phyloP scores from a whole-genome alignment of 805 yeast genomes.

The Schwanniomyces polymorphus region DNA sequence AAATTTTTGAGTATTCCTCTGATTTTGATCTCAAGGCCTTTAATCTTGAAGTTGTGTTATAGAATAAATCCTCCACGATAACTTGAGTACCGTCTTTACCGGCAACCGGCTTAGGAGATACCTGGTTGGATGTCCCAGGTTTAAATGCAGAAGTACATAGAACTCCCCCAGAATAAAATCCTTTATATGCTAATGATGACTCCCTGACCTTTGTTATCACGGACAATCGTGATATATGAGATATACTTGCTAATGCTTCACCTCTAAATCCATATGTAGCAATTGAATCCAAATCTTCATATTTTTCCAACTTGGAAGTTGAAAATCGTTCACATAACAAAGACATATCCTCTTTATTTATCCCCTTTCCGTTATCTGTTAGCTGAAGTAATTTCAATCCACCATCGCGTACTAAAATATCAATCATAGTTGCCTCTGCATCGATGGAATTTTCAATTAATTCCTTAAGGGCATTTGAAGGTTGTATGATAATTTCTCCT shows the following conservation, averaged over 20 bases:
- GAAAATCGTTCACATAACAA: slow-evolving; percentile 90
- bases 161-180: slow-evolving; percentile 67
- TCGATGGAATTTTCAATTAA: slow-evolving; percentile 90
- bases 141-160: slow-evolving; percentile 46
- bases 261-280: slow-evolving; percentile 94
- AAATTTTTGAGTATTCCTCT: slow-evolving; percentile 75
- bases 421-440: slow-evolving; percentile 74
- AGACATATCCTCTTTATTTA: slow-evolving; percentile 66
- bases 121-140: slow-evolving; percentile 16
- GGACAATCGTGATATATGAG: slow-evolving; percentile 81
- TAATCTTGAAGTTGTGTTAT: slow-evolving; percentile 79
- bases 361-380: slow-evolving; percentile 88
- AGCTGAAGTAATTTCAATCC: slow-evolving; percentile 85
- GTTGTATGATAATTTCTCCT: slow-evolving; percentile 92
- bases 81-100: slow-evolving; percentile 88
- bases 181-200: slow-evolving; percentile 68
- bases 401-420: slow-evolving; percentile 85
- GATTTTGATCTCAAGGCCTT: slow-evolving; percentile 61
- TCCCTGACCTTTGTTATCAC: slow-evolving; percentile 71
- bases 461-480: slow-evolving; percentile 93
- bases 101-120: slow-evolving; percentile 72
- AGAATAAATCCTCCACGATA: slow-evolving; percentile 84
- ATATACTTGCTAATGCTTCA: slow-evolving; percentile 92
- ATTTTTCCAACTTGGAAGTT: slow-evolving; percentile 75
- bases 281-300: slow-evolving; percentile 72